Evolutionary conservation across 2,329 filamentous ascomycete genomes (phyloP).

Genomic region (Aspergillus ruber): DNA sequence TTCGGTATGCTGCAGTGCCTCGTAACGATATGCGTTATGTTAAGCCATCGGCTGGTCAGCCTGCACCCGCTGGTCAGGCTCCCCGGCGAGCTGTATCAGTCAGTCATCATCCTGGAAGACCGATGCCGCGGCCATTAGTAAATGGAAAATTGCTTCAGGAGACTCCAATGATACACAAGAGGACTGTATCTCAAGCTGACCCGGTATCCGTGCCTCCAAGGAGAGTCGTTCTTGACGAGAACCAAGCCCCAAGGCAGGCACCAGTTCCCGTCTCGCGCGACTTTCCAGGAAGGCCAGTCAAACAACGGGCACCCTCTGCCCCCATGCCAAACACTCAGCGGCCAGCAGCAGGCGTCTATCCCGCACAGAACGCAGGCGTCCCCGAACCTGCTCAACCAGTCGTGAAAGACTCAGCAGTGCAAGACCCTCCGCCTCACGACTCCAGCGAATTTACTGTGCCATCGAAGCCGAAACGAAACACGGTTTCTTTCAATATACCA

Average conservation of each 20-base stretch:
- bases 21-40: constrained; percentile 17
- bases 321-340: background rate
- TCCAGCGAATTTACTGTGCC: constrained; percentile 13
- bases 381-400: background rate
- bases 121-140: constrained; percentile 1
- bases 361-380: background rate
- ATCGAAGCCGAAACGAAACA: constrained; percentile 31
- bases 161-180: background rate
- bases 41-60: constrained; percentile 6
- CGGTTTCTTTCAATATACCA: constrained; percentile 42
- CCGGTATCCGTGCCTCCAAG: background rate
- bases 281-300: background rate
- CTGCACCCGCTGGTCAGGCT: constrained; percentile 14
- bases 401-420: background rate
- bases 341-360: background rate
- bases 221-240: background rate
- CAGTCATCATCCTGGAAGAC: constrained; percentile 8
- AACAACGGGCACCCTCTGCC: background rate
- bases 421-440: background rate
- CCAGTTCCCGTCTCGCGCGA: background rate
- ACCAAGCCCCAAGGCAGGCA: background rate
- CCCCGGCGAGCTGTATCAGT: constrained; percentile 23
- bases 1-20: constrained; percentile 12
- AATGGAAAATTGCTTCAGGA: constrained; percentile 5
- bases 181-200: background rate